Base-by-base conservation (phyloP, 371 early-diverging fungal genomes). In the Paraphysoderma sedebokerense region DNA sequence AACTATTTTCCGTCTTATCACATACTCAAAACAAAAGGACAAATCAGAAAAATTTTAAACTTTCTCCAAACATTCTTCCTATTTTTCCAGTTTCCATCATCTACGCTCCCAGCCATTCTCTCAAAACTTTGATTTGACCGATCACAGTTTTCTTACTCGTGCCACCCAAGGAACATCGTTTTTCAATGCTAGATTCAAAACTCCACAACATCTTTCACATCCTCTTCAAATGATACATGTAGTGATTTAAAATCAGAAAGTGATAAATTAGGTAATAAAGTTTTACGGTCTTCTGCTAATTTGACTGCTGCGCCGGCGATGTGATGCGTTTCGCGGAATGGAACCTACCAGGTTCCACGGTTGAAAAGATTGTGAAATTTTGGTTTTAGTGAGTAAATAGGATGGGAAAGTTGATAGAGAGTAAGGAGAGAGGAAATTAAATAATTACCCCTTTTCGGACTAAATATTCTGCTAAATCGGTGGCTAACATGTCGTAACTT, bases 321-420 rank as follows among this genome's bases (percentile, higher is more conserved):
- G 63, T 96, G 93, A 61, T 96, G 97, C 1, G 95, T 91, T 54
- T 92, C 88, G 57, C 97, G 86, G 87, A 96, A 96, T 4, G 97
- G 97, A n/a, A 96, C n/a, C n/a, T n/a, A n/a, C n/a, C n/a, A n/a
- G n/a, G n/a, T n/a, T n/a, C n/a, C n/a, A n/a, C n/a, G n/a, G n/a
- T n/a, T n/a, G n/a, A n/a, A n/a, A n/a, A n/a, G n/a, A n/a, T n/a
- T n/a, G n/a, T n/a, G n/a, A n/a, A n/a, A n/a, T n/a, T n/a, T n/a
- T n/a, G n/a, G n/a, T n/a, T n/a, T n/a, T n/a, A n/a, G n/a, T n/a
- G n/a, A n/a, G n/a, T n/a, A n/a, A n/a, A n/a, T n/a, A n/a, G n/a
- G n/a, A n/a, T n/a, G n/a, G n/a, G n/a, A n/a, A n/a, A n/a, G n/a
- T n/a, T n/a, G n/a, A n/a, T n/a, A n/a, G n/a, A n/a, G n/a, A n/a